These are phyloP conservation scores for Fusarium ramigenum DNA, from an alignment of 2,329 filamentous ascomycete species.

Conservation along the genomic window DNA sequence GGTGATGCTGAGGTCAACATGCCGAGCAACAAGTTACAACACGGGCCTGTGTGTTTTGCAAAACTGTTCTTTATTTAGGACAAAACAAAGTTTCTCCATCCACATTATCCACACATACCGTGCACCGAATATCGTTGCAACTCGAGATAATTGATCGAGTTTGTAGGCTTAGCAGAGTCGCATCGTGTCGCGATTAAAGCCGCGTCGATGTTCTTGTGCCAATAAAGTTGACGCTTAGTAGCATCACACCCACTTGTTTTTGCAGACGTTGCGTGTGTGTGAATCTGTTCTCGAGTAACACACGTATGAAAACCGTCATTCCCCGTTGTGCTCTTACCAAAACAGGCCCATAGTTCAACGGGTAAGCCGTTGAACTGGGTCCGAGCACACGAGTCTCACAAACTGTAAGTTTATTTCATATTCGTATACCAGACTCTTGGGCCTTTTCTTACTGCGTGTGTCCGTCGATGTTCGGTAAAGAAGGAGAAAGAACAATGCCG, in stretches of 20 bases:
- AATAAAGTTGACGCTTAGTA: conserved; percentile 2
- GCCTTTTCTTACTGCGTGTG: conserved; percentile 3
- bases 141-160: conserved; percentile 9
- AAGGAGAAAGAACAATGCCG: background rate
- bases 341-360: conserved; percentile 9
- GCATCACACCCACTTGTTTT: conserved; percentile 14
- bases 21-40: background rate
- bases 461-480: conserved; percentile 1
- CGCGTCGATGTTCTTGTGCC: background rate
- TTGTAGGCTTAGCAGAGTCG: conserved; percentile 8
- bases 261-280: conserved; percentile 16
- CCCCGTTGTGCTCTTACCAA: conserved; percentile 8
- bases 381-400: conserved; percentile 20
- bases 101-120: conserved; percentile 1
- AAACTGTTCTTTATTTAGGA: conserved; percentile 12
- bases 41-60: background rate
- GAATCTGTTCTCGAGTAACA: conserved; percentile 11
- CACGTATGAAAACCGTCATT: conserved; percentile 37
- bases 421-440: conserved; percentile 23
- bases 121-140: conserved; percentile 9
- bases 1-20: background rate
- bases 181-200: conserved; percentile 21
- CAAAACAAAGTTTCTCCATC: conserved; percentile 23
- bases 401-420: background rate
- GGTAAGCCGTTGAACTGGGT: conserved; percentile 15